Evolutionary conservation across 1,284 basidiomycete genomes (phyloP).

Genomic region (Tilletia indica): DNA sequence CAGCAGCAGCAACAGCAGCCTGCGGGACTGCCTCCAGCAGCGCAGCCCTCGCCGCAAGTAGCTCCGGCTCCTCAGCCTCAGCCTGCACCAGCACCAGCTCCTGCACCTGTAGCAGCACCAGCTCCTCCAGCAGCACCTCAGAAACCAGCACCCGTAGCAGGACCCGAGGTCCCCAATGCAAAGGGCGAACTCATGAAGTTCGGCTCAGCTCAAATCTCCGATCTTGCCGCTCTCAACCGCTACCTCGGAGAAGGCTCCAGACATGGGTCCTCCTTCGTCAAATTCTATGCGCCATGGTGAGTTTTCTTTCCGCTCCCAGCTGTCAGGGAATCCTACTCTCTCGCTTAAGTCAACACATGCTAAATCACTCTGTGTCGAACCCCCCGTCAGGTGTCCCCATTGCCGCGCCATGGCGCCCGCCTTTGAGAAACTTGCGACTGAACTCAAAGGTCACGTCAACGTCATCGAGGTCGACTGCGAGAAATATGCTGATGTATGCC

Average conservation of each 20-base stretch:
- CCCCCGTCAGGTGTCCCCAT: constrained; percentile 39
- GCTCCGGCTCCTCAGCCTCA: not conserved
- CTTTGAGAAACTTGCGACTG: constrained; percentile 35
- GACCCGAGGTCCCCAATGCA: constrained; percentile 39
- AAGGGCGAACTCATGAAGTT: constrained; percentile 40
- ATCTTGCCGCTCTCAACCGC: constrained; percentile 31
- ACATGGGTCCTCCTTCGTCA: constrained; percentile 49
- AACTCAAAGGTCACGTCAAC: constrained; percentile 46
- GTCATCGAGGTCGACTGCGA: constrained; percentile 51
- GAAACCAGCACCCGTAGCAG: constrained; percentile 16
- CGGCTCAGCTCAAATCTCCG: constrained; percentile 34
- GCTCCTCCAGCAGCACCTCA: constrained; percentile 18
- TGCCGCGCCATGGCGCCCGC: constrained; percentile 50
- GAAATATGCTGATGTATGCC: constrained; percentile 36
- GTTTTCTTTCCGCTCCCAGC: not conserved
- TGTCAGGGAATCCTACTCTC: no score
- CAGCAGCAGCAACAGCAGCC: constrained; percentile 14
- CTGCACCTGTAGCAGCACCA: constrained; percentile 11
- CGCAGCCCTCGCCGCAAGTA: not conserved
- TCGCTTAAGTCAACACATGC: no score
- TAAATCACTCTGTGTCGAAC: not conserved
- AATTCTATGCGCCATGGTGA: constrained; percentile 52
- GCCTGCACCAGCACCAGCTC: constrained; percentile 16
- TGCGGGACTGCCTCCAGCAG: not conserved
- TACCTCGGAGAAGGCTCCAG: constrained; percentile 40